Conservation (phyloP, 2,329 filamentous ascomycete genomes). For the Exophiala dermatitidis region DNA sequence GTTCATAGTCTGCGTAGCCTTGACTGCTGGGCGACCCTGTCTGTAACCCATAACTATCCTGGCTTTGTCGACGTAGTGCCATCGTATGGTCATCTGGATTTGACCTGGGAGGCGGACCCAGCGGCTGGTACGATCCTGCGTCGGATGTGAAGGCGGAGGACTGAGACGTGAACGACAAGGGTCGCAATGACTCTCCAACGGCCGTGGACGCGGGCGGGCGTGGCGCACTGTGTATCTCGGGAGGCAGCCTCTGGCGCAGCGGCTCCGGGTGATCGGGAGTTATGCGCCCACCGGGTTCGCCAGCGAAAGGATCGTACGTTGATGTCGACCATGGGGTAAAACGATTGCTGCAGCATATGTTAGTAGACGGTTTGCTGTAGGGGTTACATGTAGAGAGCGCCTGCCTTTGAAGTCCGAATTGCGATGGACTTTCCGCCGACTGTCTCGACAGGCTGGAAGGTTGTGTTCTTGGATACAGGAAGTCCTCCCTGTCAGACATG, state of each 20-base stretch:
- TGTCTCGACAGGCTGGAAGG: constrained; percentile 11
- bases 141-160: constrained; percentile 18
- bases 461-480: constrained; percentile 9
- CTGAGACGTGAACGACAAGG: constrained; percentile 17
- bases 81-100: constrained; percentile 18
- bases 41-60: constrained; percentile 24
- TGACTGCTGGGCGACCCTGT: constrained; percentile 24
- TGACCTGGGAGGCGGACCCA: constrained; percentile 15
- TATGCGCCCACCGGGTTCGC: constrained; percentile 16
- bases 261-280: constrained; percentile 20
- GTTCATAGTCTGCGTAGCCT: constrained; percentile 24
- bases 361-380: background rate
- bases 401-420: constrained; percentile 14
- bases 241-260: constrained; percentile 17
- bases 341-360: constrained; percentile 8
- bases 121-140: constrained; percentile 14
- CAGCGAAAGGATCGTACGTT: constrained; percentile 19
- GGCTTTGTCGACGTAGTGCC: constrained; percentile 25
- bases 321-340: constrained; percentile 17
- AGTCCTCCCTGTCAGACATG: constrained; percentile 18
- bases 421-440: constrained; percentile 9
- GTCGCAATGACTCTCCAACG: constrained; percentile 19
- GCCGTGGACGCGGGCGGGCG: constrained; percentile 14
- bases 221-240: constrained; percentile 17
- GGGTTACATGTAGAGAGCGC: background rate